These are phyloP conservation scores for Limnomonas spitsbergensis DNA, from an alignment of 139 green algal genomes.

Conservation along the genomic window DNA sequence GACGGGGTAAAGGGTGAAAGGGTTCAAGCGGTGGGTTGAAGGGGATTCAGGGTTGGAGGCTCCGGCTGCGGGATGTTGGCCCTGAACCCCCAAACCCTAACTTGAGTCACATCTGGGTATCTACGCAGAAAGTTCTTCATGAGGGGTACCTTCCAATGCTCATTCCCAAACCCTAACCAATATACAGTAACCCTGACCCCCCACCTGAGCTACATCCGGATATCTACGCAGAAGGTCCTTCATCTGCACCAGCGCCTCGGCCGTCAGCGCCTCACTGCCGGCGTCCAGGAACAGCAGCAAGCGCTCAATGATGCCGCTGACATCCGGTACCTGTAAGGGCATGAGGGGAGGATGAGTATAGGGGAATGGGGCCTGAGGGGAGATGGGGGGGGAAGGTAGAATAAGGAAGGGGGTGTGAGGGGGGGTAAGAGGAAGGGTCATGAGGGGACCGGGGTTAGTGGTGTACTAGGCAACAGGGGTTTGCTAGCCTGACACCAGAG, in stretches of 20 bases:
- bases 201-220: constrained; percentile 63
- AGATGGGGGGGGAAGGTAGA: no score
- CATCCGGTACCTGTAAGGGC: constrained; percentile 59
- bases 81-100: no score
- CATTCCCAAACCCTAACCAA: neutral
- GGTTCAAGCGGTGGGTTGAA: no score
- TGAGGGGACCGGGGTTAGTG: no score
- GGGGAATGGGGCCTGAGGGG: no score
- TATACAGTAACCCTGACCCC: neutral
- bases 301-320: constrained; percentile 84
- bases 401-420: no score
- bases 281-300: constrained; percentile 87
- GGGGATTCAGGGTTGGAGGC: no score
- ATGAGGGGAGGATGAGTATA: neutral
- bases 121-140: constrained; percentile 77
- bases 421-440: no score
- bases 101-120: constrained; percentile 72
- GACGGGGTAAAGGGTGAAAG: no score
- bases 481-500: no score
- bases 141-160: constrained; percentile 16
- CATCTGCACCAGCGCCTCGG: constrained; percentile 68
- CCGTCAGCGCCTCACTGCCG: constrained; percentile 52
- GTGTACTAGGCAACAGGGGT: no score
- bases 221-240: constrained; percentile 79
- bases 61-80: no score